Conservation (phyloP, 768 basidiomycete species). For the Lentinula lateritia region DNA sequence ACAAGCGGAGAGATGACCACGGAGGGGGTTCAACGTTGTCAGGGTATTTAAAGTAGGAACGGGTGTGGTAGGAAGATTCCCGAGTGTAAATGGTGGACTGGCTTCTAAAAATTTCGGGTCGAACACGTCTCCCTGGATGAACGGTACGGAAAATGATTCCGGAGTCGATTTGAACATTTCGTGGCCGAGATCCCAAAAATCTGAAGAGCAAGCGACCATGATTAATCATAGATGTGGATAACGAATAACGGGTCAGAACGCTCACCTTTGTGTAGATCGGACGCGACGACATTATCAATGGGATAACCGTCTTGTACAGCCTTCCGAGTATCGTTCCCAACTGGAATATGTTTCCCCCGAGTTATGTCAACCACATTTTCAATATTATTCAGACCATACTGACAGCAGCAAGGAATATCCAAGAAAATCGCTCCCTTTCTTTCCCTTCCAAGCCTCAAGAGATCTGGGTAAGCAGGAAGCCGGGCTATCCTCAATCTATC, state of each 20-base stretch:
- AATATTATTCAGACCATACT: conserved; percentile 3
- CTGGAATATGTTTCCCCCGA: conserved; percentile 14
- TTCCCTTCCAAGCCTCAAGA: conserved; percentile 20
- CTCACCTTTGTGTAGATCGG: conserved; percentile 28
- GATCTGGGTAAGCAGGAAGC: conserved; percentile 9
- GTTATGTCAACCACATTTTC: neutral
- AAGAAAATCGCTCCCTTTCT: conserved; percentile 28
- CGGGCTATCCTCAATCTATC: conserved; percentile 25
- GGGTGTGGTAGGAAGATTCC: conserved; percentile 9
- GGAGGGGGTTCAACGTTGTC: conserved; percentile 41
- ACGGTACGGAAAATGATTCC: conserved; percentile 45
- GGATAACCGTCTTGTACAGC: conserved; percentile 35
- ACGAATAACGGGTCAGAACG: no score
- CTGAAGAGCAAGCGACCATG: no score
- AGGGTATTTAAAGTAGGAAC: conserved; percentile 17
- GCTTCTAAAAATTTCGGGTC: conserved; percentile 37
- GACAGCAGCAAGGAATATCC: conserved; percentile 40
- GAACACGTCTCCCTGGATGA: conserved; percentile 52
- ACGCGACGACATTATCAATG: conserved; percentile 26
- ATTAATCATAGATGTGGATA: conserved; percentile 12
- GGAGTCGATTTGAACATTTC: conserved; percentile 49
- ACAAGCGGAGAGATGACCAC: conserved; percentile 43
- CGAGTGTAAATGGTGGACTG: conserved; percentile 17
- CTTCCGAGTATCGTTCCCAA: conserved; percentile 36
- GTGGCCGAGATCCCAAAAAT: conserved; percentile 34